These are phyloP conservation scores for Cercospora sojina DNA, from an alignment of 2,329 filamentous ascomycete genomes.

Conservation along the genomic window DNA sequence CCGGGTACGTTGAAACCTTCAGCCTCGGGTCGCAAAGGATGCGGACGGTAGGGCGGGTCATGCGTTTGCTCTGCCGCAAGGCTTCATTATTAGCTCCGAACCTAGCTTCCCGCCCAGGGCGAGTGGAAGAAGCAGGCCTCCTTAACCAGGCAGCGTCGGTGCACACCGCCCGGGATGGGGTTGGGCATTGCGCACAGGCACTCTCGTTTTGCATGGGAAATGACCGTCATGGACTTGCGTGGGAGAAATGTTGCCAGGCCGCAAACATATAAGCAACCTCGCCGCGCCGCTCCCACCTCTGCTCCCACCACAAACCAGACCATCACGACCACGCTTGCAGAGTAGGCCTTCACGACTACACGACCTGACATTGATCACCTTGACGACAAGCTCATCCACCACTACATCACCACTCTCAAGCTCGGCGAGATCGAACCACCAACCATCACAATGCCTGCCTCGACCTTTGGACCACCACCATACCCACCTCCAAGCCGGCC, in stretches of 20 bases:
- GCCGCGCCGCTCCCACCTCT: background rate
- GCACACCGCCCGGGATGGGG: conserved; percentile 19
- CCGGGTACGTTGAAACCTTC: background rate
- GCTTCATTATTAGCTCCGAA: conserved; percentile 7
- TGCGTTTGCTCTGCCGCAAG: conserved; percentile 11
- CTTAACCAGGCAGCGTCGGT: background rate
- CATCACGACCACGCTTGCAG: conserved; percentile 6
- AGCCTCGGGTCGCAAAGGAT: conserved; percentile 10
- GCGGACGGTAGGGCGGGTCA: conserved; percentile 16
- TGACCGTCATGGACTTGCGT: conserved; percentile 24
- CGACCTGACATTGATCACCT: background rate
- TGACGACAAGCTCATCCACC: background rate
- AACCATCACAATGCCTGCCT: conserved; percentile 39
- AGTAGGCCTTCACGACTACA: conserved; percentile 9
- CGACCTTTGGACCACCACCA: conserved; percentile 50
- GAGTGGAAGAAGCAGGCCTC: background rate
- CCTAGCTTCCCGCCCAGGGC: conserved; percentile 14
- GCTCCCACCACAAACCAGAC: background rate
- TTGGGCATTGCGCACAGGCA: conserved; percentile 12
- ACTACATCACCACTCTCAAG: background rate
- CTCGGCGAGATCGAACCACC: background rate
- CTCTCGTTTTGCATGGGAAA: conserved; percentile 32
- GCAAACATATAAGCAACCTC: conserved; percentile 21
- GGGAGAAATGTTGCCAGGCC: conserved; percentile 8
- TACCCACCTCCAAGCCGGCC: conserved; percentile 50